phyloP scores from a whole-genome alignment of 2,329 filamentous ascomycete genomes.

The Monilinia fructigena region DNA sequence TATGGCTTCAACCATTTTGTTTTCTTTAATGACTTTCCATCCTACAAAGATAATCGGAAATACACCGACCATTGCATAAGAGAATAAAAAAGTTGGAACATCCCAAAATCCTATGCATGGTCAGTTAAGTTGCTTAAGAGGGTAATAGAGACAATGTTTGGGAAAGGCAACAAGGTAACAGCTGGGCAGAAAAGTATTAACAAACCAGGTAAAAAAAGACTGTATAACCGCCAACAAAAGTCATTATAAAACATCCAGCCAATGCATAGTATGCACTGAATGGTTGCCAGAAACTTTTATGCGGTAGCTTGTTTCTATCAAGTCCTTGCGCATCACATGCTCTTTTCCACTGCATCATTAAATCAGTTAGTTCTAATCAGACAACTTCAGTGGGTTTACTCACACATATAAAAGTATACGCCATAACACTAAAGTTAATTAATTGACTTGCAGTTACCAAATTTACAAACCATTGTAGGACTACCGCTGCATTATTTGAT shows the following conservation, averaged over 20 bases:
- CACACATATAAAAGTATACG: slow-evolving; percentile 51
- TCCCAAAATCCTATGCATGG: slow-evolving; percentile 48
- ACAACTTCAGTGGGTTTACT: not conserved
- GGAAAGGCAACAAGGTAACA: not conserved
- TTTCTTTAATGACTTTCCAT: slow-evolving; percentile 61
- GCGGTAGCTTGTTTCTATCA: slow-evolving; percentile 47
- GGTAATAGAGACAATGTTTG: not conserved
- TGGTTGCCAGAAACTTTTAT: slow-evolving; percentile 54
- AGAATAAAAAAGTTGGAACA: slow-evolving; percentile 60
- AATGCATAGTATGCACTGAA: slow-evolving; percentile 56
- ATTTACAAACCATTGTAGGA: slow-evolving; percentile 62
- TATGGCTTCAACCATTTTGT: slow-evolving; percentile 52
- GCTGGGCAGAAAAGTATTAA: not conserved
- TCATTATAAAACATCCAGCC: slow-evolving; percentile 54
- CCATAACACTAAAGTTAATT: slow-evolving; percentile 54
- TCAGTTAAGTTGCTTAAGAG: not conserved
- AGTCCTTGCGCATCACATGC: slow-evolving; percentile 49
- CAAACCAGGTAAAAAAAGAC: slow-evolving; percentile 54
- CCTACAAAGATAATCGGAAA: slow-evolving; percentile 58
- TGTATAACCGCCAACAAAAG: slow-evolving; percentile 59
- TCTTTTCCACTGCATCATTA: slow-evolving; percentile 49
- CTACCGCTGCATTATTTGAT: slow-evolving; percentile 53
- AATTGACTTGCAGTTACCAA: slow-evolving; percentile 54
- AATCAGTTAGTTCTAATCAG: not conserved
- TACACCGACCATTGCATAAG: slow-evolving; percentile 57